These are phyloP conservation scores for Zizania latifolia DNA, from an alignment of 176 grass and related monocot genomes.

Conservation along the genomic window DNA sequence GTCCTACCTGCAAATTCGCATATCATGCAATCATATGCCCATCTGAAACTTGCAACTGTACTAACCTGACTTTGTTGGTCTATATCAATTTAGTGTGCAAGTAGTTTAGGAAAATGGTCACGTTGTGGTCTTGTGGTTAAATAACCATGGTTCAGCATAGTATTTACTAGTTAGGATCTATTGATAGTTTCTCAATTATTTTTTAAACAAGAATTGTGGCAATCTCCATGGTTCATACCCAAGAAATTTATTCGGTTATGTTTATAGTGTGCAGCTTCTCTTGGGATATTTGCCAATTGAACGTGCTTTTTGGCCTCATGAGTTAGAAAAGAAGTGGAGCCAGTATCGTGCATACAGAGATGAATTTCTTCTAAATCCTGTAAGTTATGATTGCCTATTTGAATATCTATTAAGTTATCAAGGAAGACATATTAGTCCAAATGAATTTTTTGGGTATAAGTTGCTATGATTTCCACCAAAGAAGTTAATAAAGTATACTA, in stretches of 20 bases:
- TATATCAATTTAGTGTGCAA: not conserved
- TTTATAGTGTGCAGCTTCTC: slow-evolving; percentile 98
- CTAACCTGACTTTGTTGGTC: not conserved
- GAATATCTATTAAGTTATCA: not conserved
- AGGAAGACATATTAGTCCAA: not conserved
- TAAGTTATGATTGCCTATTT: slow-evolving; percentile 41
- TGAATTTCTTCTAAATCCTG: slow-evolving; percentile 82
- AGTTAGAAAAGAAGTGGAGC: slow-evolving; percentile 77
- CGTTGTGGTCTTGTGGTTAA: not conserved
- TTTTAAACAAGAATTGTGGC: not conserved
- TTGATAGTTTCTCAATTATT: not conserved
- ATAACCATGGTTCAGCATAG: not conserved
- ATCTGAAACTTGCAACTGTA: not conserved
- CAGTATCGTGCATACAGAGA: slow-evolving; percentile 79
- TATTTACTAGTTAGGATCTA: slow-evolving; percentile 7
- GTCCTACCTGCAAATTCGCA: not conserved
- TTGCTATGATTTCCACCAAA: not conserved
- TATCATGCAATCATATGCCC: not conserved
- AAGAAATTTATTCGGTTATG: slow-evolving; percentile 62
- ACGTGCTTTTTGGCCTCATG: slow-evolving; percentile 62
- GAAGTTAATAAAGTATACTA: not conserved
- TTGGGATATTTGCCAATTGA: slow-evolving; percentile 94
- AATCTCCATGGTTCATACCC: not conserved
- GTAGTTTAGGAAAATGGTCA: not conserved
- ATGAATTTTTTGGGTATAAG: not conserved